Conservation (phyloP, 768 basidiomycete genomes). For the Amanita rubescens region DNA sequence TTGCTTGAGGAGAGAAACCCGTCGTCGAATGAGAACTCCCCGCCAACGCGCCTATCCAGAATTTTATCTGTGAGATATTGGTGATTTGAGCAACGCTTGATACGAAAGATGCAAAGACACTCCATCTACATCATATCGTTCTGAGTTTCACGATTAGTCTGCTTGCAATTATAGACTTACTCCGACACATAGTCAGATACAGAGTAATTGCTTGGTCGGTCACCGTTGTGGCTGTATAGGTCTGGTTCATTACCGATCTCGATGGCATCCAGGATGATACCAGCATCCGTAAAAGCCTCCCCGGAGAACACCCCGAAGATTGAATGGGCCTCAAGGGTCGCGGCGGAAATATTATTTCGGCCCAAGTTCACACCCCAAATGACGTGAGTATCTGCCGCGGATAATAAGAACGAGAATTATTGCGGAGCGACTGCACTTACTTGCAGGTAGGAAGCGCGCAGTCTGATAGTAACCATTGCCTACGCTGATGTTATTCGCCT, state of each 20-base stretch:
- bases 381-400: constrained; percentile 44
- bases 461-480: constrained; percentile 50
- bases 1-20: constrained; percentile 56
- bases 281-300: constrained; percentile 26
- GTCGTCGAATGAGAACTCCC: constrained; percentile 35
- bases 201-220: constrained; percentile 31
- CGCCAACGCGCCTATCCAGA: constrained; percentile 45
- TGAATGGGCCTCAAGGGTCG: constrained; percentile 38
- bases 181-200: constrained; percentile 39
- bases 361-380: constrained; percentile 68
- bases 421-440: constrained; percentile 20
- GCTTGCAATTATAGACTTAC: constrained; percentile 26
- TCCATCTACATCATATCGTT: constrained; percentile 40
- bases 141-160: neutral
- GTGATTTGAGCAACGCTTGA: constrained; percentile 32
- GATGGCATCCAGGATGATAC: constrained; percentile 46
- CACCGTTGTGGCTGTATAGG: constrained; percentile 40
- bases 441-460: constrained; percentile 42
- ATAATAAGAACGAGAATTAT: neutral
- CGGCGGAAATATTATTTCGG: constrained; percentile 40
- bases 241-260: constrained; percentile 62
- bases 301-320: constrained; percentile 43
- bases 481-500: constrained; percentile 52
- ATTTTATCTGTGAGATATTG: constrained; percentile 30
- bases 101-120: constrained; percentile 41